A percentile compares a stretch with the other conserved stretches of the same genome.
Evolutionary conservation across 2,329 filamentous ascomycete genomes (phyloP).

Genomic region (Aspergillus tubingensis): DNA sequence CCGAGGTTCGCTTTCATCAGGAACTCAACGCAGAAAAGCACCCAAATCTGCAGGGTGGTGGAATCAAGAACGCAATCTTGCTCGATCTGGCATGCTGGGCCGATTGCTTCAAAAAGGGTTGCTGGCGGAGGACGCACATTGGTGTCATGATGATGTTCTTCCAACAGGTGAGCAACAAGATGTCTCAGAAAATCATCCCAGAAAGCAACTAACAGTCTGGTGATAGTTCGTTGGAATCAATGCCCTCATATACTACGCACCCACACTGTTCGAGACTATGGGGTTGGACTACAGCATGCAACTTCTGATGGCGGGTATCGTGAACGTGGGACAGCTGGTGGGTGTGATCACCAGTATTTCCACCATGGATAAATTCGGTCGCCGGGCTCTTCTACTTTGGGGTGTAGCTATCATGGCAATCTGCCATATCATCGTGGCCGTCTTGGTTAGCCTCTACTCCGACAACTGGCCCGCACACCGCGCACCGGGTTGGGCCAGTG

Average conservation of each 20-base stretch:
- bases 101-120: slow-evolving; percentile 54
- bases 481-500: slow-evolving; percentile 57
- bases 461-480: slow-evolving; percentile 54
- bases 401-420: slow-evolving; percentile 51
- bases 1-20: slow-evolving; percentile 56
- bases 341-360: slow-evolving; percentile 51
- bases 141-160: slow-evolving; percentile 60
- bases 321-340: slow-evolving; percentile 54
- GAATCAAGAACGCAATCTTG: slow-evolving; percentile 40
- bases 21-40: slow-evolving; percentile 46
- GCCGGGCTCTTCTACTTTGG: slow-evolving; percentile 49
- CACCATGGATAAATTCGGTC: slow-evolving; percentile 53
- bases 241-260: slow-evolving; percentile 62
- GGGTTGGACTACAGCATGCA: slow-evolving; percentile 49
- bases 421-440: slow-evolving; percentile 54
- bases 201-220: slow-evolving; percentile 7
- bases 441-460: slow-evolving; percentile 56
- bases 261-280: slow-evolving; percentile 59
- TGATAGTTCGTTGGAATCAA: slow-evolving; percentile 53
- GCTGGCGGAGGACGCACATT: slow-evolving; percentile 54
- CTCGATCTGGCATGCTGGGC: slow-evolving; percentile 53
- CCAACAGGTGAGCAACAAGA: slow-evolving; percentile 46
- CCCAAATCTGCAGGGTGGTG: slow-evolving; percentile 38
- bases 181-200: not conserved
- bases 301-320: slow-evolving; percentile 55